Conservation (phyloP, 257 asterid species). For the Nicotiana sylvestris region DNA sequence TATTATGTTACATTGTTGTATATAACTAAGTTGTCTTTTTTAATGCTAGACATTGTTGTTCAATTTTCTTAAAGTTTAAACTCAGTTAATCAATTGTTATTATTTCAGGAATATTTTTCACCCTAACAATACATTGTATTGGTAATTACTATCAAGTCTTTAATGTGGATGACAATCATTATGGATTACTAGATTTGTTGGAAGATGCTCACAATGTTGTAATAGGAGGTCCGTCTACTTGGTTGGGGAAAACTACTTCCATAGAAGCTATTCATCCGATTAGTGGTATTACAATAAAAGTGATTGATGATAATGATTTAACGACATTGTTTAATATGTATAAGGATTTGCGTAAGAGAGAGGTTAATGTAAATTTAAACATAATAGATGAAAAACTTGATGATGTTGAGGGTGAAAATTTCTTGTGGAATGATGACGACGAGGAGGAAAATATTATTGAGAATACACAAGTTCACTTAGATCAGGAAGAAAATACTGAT, state of each 20-base stretch:
- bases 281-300: background rate
- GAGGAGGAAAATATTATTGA: background rate
- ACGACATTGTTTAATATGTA: too few species aligned
- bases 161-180: background rate
- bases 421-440: background rate
- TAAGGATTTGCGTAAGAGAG: too few species aligned
- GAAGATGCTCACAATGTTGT: background rate
- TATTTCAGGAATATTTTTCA: too few species aligned
- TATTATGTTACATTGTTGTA: too few species aligned
- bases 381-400: background rate
- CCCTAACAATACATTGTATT: background rate
- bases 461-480: background rate
- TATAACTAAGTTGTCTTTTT: too few species aligned
- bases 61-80: too few species aligned
- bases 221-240: background rate
- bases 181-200: too few species aligned
- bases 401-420: too few species aligned
- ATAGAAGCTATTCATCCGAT: too few species aligned
- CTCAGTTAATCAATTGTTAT: too few species aligned
- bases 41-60: too few species aligned
- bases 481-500: background rate
- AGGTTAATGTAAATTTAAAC: too few species aligned
- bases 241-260: background rate
- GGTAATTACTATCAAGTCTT: background rate
- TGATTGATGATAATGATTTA: background rate